These are phyloP conservation scores for Meyerozyma elateridarum DNA, from an alignment of 1,139 yeast genomes.

Conservation along the genomic window DNA sequence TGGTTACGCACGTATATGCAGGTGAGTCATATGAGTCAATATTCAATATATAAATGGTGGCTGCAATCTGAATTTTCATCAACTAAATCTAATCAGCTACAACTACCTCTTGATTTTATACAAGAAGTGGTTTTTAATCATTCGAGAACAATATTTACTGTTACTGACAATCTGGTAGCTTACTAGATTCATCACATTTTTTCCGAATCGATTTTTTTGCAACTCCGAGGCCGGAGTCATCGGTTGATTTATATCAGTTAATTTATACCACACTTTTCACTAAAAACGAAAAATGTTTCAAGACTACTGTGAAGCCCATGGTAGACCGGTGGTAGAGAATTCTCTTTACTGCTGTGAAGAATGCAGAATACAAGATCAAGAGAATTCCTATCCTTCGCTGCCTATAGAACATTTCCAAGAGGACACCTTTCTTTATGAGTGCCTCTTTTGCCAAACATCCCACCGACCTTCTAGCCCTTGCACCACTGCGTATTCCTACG, in stretches of 20 bases:
- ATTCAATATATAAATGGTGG: neutral
- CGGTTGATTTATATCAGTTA: no score
- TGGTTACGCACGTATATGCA: conserved; percentile 3
- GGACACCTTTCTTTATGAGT: neutral
- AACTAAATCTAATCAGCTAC: no score
- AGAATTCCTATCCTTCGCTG: conserved; percentile 1
- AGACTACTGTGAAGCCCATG: conserved; percentile 19
- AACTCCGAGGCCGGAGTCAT: no score
- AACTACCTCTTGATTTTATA: no score
- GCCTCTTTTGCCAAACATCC: conserved; percentile 1
- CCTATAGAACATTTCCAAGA: neutral
- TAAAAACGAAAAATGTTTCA: conserved; percentile 20
- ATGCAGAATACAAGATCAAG: conserved; percentile 12
- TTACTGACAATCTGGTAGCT: no score
- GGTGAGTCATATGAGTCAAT: conserved; percentile 3
- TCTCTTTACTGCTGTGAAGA: conserved; percentile 19
- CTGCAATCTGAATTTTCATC: neutral
- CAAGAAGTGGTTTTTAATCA: no score
- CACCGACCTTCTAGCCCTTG: conserved; percentile 4
- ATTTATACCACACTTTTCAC: no score
- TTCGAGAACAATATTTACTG: no score
- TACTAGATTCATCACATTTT: no score
- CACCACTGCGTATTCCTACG: conserved; percentile 4
- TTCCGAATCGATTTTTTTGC: neutral
- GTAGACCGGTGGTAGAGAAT: conserved; percentile 14